Percentiles rank a stretch among this genome's conserved stretches.
Evolutionary conservation across 2,329 filamentous ascomycete genomes (phyloP).

Genomic region (Epichloe sp.): DNA sequence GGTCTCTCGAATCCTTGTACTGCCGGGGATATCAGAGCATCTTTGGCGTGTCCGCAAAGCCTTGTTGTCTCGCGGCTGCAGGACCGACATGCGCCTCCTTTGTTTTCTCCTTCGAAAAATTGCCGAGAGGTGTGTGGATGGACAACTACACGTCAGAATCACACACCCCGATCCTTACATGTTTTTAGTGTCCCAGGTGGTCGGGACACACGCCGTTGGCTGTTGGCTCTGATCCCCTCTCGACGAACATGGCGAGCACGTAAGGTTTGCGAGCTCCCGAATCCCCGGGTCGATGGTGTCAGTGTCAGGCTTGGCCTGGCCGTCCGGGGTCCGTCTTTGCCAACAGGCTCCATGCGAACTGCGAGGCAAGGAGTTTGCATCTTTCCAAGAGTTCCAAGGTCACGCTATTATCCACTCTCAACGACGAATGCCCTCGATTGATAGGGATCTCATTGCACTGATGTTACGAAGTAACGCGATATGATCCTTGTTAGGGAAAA

Average conservation of each 20-base stretch:
- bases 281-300: not conserved
- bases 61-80: slow-evolving; percentile 2
- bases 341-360: too few species aligned
- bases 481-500: not conserved
- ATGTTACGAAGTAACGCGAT: not conserved
- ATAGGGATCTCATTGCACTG: too few species aligned
- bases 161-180: too few species aligned
- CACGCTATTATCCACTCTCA: too few species aligned
- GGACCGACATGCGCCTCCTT: not conserved
- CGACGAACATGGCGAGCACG: not conserved
- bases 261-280: not conserved
- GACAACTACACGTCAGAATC: too few species aligned
- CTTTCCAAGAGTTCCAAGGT: too few species aligned
- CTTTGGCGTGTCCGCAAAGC: not conserved
- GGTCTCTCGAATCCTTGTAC: not conserved
- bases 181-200: not conserved
- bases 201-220: not conserved
- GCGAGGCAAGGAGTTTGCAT: too few species aligned
- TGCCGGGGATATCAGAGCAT: not conserved
- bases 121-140: not conserved
- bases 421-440: too few species aligned
- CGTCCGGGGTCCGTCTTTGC: too few species aligned
- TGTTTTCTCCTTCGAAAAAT: not conserved
- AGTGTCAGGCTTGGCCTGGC: not conserved
- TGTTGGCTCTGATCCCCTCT: not conserved